Conservation (phyloP, 306 rosid genomes). For the Ziziphus jujuba region DNA sequence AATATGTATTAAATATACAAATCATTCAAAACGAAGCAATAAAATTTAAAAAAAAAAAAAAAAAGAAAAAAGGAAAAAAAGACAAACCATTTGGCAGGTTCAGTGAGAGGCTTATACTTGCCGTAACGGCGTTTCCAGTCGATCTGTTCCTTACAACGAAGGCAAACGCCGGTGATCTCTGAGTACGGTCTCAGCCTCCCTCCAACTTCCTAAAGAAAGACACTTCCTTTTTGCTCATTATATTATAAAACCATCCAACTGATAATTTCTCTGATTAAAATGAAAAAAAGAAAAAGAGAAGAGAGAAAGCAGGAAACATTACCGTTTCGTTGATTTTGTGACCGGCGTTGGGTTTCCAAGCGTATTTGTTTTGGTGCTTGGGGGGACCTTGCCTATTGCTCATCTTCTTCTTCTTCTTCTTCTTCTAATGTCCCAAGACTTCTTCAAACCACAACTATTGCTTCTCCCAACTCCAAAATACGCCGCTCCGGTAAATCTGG, state of each 20-base stretch:
- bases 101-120: constrained; percentile 74
- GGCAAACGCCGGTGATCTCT: constrained; percentile 81
- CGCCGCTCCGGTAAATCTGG: not conserved
- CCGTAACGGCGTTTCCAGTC: constrained; percentile 95
- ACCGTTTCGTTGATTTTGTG: constrained; percentile 85
- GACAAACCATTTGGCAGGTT: constrained; percentile 77
- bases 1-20: not conserved
- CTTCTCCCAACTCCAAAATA: not conserved
- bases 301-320: not conserved
- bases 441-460: too few species aligned
- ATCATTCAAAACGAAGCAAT: not conserved
- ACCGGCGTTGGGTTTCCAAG: constrained; percentile 91
- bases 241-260: not conserved
- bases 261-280: too few species aligned
- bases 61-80: not conserved
- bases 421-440: not conserved
- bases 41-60: not conserved
- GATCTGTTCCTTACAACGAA: constrained; percentile 82
- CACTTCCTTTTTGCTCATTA: not conserved
- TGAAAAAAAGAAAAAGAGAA: not conserved
- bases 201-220: constrained; percentile 64
- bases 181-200: constrained; percentile 76
- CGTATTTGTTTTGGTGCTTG: constrained; percentile 72
- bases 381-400: constrained; percentile 54
- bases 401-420: constrained; percentile 53